Evolutionary conservation across 139 green algal species (phyloP), one percentile per base, ranked within the genome.

Genomic region (Chlorella sp.): DNA sequence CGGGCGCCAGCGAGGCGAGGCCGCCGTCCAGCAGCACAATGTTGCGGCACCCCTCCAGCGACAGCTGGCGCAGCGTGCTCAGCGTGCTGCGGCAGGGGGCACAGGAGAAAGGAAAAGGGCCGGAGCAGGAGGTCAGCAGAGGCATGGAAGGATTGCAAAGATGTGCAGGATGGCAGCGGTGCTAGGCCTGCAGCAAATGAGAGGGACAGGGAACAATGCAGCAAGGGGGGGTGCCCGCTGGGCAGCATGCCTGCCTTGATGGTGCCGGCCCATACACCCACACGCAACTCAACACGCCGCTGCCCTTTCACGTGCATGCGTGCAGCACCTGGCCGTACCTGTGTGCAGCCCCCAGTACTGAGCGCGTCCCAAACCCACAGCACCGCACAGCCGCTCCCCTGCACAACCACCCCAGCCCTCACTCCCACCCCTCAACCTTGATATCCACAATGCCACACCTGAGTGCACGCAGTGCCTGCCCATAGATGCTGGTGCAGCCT

Each of bases 1-100:
- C 12, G 61, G 61, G 68, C 14, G 69, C 78, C 53, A 86, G 39
- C 11, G 57, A 39, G 5, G 36, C 69, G 32, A 93, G 76, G 5
- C 91, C 91, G 32, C 28, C 80, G 42, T 93, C 88, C 26, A 93
- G 68, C 16, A 83, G 34, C 53, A 57, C n/a, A 24, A 93, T 69
- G 37, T 71, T 64, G 19, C 66, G 66, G 88, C 88, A 92, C 24
- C 88, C 91, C 37, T 92, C 79, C 64, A 93, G 61, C 0, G 76
- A 88, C 57, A 92, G 88, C 36, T 30, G 39, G 37, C 73, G 69
- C 57, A 93, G 85, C 40, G 21, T 28, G 11, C 21, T 15, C 32
- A 92, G 88, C 15, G 64, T n/a, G 37, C 85, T 89, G 85, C 85
- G 26, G 3, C 1, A 21, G n/a, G 4, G 48, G 73, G 30, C 73